A percentile compares a stretch with the other conserved stretches of the same genome.
Conservation (phyloP, 371 early-diverging fungal species). For the Mucor racemosus region DNA sequence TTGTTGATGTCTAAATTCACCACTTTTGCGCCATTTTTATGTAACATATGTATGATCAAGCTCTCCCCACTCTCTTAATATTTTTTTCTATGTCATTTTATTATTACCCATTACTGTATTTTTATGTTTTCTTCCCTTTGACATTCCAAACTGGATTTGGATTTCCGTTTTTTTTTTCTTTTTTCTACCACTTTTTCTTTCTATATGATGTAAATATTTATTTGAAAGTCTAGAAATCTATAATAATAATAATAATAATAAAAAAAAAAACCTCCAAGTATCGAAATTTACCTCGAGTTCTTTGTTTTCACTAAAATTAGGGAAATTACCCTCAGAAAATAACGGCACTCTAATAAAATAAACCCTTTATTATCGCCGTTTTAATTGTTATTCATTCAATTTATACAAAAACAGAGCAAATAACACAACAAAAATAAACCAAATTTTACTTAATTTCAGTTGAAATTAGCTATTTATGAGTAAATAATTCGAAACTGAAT, state of each 20-base stretch:
- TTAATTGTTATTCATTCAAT: too few relatives aligned
- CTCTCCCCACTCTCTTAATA: slow-evolving; percentile 1
- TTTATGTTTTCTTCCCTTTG: slow-evolving; percentile 3
- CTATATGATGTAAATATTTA: slow-evolving; percentile 2
- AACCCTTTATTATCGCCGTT: too few relatives aligned
- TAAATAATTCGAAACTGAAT: too few relatives aligned
- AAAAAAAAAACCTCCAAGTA: neutral
- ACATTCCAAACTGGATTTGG: slow-evolving; percentile 21
- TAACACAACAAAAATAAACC: too few relatives aligned
- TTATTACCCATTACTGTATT: slow-evolving; percentile 12
- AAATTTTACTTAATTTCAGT: too few relatives aligned
- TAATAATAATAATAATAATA: neutral
- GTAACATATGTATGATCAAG: slow-evolving; percentile 7
- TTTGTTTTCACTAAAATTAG: too few relatives aligned
- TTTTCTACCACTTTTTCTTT: neutral
- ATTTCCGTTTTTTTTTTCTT: neutral
- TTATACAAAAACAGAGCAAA: too few relatives aligned
- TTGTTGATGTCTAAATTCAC: slow-evolving; percentile 26
- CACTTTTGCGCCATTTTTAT: neutral
- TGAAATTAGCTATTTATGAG: too few relatives aligned
- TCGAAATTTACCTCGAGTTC: too few relatives aligned
- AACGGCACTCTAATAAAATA: too few relatives aligned
- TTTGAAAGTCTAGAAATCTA: neutral
- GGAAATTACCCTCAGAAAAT: too few relatives aligned
- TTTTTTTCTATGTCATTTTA: slow-evolving; percentile 11